These are phyloP conservation scores for Biancaea sappan DNA, from an alignment of 306 rosid species.

Conservation along the genomic window DNA sequence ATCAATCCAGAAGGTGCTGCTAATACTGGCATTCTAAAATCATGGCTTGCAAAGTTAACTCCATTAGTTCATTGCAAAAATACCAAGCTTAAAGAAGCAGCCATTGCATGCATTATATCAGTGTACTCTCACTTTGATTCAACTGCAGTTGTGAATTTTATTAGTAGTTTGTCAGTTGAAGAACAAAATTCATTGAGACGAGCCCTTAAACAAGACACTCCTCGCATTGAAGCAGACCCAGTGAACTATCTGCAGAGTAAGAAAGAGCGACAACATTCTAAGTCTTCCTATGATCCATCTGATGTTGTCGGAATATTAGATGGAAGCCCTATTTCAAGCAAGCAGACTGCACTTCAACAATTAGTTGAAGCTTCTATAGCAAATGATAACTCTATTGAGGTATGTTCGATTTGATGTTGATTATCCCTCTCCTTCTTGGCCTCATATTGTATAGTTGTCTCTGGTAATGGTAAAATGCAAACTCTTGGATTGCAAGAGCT, in stretches of 20 bases:
- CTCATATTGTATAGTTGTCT: background rate
- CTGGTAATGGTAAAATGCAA: background rate
- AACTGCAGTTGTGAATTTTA: slow-evolving; percentile 83
- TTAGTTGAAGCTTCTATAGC: slow-evolving; percentile 73
- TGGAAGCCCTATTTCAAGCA: slow-evolving; percentile 67
- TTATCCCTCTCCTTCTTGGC: slow-evolving; percentile 19
- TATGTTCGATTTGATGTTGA: slow-evolving; percentile 38
- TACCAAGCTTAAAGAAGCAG: slow-evolving; percentile 90
- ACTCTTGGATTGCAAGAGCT: slow-evolving; percentile 22
- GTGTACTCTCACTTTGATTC: slow-evolving; percentile 94
- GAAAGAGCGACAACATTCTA: slow-evolving; percentile 85
- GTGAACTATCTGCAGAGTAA: slow-evolving; percentile 91
- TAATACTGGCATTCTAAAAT: slow-evolving; percentile 84
- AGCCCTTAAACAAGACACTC: slow-evolving; percentile 91
- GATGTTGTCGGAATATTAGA: slow-evolving; percentile 89
- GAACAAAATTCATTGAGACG: slow-evolving; percentile 96
- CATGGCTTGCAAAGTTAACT: slow-evolving; percentile 92
- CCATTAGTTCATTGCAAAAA: slow-evolving; percentile 91
- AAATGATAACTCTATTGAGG: slow-evolving; percentile 81
- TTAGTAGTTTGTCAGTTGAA: slow-evolving; percentile 89
- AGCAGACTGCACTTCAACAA: slow-evolving; percentile 78
- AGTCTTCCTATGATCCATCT: slow-evolving; percentile 84
- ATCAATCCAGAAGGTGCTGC: slow-evolving; percentile 81
- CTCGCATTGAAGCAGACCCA: slow-evolving; percentile 98
- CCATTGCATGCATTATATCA: slow-evolving; percentile 94